These are phyloP conservation scores for Tetrapisispora fleetii DNA, from an alignment of 805 yeast genomes.

Conservation along the genomic window DNA sequence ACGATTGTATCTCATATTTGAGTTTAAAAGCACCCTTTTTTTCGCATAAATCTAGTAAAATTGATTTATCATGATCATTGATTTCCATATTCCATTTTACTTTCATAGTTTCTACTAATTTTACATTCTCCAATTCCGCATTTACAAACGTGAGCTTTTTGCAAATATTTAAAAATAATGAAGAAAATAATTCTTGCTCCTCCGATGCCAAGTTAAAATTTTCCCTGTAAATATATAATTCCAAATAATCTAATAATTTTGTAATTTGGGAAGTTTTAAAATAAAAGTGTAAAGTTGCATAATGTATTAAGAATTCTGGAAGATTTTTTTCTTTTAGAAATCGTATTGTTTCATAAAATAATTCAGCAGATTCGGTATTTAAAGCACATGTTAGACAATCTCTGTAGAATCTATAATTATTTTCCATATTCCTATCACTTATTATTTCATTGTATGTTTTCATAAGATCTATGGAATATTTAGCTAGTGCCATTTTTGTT, in stretches of 20 bases:
- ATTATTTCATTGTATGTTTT: conserved; percentile 5
- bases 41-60: conserved; percentile 9
- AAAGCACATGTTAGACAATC: conserved; percentile 10
- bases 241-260: conserved; percentile 8
- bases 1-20: not conserved
- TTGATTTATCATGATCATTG: conserved; percentile 9
- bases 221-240: not conserved
- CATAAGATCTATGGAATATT: conserved; percentile 14
- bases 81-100: not conserved
- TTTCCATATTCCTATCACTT: not conserved
- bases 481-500: conserved; percentile 11
- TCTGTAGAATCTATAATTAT: conserved; percentile 8
- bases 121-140: not conserved
- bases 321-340: conserved; percentile 1
- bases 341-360: conserved; percentile 4
- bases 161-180: not conserved
- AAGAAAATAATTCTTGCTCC: not conserved
- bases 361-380: conserved; percentile 12
- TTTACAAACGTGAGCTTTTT: not conserved
- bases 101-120: not conserved
- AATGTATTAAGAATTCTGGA: not conserved
- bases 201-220: not conserved
- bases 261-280: conserved; percentile 15
- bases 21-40: conserved; percentile 7
- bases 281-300: conserved; percentile 14